Evolutionary conservation across 169 alveolate genomes (phyloP).

Genomic region (Perkinsus marinus): DNA sequence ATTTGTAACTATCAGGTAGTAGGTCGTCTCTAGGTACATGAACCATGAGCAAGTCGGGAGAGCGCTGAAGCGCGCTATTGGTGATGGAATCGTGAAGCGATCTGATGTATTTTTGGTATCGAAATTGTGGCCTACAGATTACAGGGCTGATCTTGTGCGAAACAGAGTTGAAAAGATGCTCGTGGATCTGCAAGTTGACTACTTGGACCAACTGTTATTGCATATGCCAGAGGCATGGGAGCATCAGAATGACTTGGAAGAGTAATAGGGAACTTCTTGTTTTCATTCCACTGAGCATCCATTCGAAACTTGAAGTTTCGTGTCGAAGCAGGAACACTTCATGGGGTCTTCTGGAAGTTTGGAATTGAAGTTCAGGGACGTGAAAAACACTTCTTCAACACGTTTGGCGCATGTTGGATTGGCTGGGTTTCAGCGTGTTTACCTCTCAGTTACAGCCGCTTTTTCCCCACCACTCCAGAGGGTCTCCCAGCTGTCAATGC

Average conservation of each 20-base stretch:
- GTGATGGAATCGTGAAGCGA: neutral
- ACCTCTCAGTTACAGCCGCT: neutral
- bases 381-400: neutral
- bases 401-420: neutral
- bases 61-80: neutral
- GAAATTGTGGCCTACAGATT: neutral
- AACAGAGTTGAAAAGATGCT: neutral
- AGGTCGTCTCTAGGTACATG: neutral
- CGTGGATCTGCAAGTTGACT: neutral
- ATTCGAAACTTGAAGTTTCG: no score
- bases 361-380: neutral
- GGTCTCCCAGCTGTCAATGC: neutral
- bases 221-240: neutral
- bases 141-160: neutral
- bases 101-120: neutral
- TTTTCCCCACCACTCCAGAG: neutral
- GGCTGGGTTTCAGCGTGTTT: neutral
- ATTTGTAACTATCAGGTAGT: no score
- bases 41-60: neutral
- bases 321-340: no score
- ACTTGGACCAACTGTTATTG: neutral
- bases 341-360: neutral
- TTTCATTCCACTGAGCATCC: no score
- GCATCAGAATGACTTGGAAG: neutral
- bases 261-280: neutral